These are phyloP conservation scores for Trifolium dubium DNA, from an alignment of 306 rosid species.

Conservation along the genomic window DNA sequence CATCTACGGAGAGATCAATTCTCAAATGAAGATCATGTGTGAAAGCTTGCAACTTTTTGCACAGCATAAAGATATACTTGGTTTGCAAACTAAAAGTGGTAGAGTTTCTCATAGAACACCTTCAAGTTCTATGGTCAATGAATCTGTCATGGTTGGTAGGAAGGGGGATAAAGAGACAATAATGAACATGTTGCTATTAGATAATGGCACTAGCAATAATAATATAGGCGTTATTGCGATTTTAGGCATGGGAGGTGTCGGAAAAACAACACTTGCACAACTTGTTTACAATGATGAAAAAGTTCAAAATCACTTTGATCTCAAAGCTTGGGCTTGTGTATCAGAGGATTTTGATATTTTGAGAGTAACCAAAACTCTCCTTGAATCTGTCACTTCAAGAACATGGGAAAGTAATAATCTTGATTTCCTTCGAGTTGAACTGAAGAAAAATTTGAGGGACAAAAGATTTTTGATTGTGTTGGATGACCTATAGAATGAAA, in stretches of 20 bases:
- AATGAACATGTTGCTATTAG: not conserved
- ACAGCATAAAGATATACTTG: not conserved
- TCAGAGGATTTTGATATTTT: not conserved
- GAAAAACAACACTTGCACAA: slow-evolving; percentile 31
- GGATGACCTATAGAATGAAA: not conserved
- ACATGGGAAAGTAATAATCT: not conserved
- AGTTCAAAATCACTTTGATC: slow-evolving; percentile 24
- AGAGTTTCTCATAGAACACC: not conserved
- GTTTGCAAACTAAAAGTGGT: not conserved
- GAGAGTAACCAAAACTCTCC: not conserved
- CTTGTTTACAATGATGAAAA: slow-evolving; percentile 28
- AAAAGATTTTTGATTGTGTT: not conserved
- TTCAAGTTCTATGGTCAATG: slow-evolving; percentile 6
- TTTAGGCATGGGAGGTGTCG: slow-evolving; percentile 26
- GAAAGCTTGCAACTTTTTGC: not conserved
- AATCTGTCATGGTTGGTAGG: slow-evolving; percentile 18
- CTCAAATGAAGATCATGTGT: slow-evolving; percentile 8
- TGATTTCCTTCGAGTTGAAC: not conserved
- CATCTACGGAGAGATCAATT: slow-evolving; percentile 16
- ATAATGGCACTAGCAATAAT: not conserved
- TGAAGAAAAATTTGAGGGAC: not conserved
- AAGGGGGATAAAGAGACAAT: not conserved
- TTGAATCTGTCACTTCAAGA: slow-evolving; percentile 12
- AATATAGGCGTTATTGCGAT: slow-evolving; percentile 32
- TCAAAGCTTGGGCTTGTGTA: slow-evolving; percentile 32